A percentile compares a stretch with the other conserved stretches of the same genome.
Evolutionary conservation across 352 stramenopile species (phyloP).

Genomic region (Ophiocytium majus): DNA sequence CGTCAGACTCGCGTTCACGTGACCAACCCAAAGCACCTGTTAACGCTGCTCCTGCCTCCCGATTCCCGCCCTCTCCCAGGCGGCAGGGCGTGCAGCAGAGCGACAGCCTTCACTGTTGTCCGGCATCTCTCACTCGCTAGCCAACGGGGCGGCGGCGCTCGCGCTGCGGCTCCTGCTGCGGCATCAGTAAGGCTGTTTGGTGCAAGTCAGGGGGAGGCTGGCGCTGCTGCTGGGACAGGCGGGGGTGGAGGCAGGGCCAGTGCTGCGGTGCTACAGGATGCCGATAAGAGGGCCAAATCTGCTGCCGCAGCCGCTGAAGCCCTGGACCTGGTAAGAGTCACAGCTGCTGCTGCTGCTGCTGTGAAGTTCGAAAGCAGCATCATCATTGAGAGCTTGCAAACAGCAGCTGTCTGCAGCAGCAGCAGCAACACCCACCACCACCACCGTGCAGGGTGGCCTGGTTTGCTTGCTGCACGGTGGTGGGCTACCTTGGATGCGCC

Average conservation of each 20-base stretch:
- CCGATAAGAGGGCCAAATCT: conserved; percentile 26
- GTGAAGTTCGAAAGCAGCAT: background rate
- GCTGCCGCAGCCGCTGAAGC: background rate
- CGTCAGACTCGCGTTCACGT: too few species aligned
- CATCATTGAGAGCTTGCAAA: background rate
- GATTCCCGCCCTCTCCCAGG: too few species aligned
- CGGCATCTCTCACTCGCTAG: background rate
- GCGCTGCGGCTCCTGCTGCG: too few species aligned
- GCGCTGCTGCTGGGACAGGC: background rate
- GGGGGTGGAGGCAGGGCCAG: conserved; percentile 36
- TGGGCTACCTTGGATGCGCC: conserved; percentile 6
- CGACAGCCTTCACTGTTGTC: background rate
- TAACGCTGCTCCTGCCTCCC: too few species aligned
- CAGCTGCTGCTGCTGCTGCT: too few species aligned
- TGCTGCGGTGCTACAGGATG: conserved; percentile 51
- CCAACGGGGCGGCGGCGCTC: background rate
- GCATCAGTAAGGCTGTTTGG: background rate
- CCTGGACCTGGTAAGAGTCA: background rate
- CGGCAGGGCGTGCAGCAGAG: background rate
- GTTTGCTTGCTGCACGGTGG: background rate
- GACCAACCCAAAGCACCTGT: too few species aligned
- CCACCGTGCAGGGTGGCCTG: background rate
- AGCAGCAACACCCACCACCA: too few species aligned
- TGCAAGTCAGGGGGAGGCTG: background rate
- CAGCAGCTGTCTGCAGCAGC: background rate